phyloP scores from a whole-genome alignment of 805 yeast species.

The Tetrapisispora namnaoensis region DNA sequence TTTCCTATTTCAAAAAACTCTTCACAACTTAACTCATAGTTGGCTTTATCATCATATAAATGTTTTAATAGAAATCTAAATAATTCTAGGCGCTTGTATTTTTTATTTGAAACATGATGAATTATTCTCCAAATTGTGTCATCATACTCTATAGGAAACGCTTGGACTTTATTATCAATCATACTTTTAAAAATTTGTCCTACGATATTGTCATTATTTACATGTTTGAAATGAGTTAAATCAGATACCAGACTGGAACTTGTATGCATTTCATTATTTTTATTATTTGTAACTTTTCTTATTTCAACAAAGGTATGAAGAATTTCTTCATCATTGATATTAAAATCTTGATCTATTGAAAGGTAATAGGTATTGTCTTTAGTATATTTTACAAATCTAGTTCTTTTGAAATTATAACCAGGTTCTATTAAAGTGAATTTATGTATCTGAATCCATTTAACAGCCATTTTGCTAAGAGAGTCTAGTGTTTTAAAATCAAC shows the following conservation, averaged over 20 bases:
- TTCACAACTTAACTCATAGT: constrained; percentile 8
- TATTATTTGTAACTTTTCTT: not conserved
- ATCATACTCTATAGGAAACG: constrained; percentile 13
- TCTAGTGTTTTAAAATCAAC: not conserved
- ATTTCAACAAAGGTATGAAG: constrained; percentile 20
- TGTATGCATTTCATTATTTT: not conserved
- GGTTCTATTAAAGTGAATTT: constrained; percentile 9
- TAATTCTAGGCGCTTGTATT: constrained; percentile 10
- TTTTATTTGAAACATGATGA: constrained; percentile 5
- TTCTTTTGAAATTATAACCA: constrained; percentile 16
- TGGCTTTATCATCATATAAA: constrained; percentile 8
- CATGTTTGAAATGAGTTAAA: not conserved
- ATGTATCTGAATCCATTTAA: constrained; percentile 23
- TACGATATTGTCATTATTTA: not conserved
- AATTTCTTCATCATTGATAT: constrained; percentile 6
- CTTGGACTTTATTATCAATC: constrained; percentile 15
- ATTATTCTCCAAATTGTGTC: constrained; percentile 20
- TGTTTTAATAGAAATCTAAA: constrained; percentile 11
- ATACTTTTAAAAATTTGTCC: constrained; percentile 6
- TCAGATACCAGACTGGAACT: not conserved
- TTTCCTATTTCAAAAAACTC: constrained; percentile 20
- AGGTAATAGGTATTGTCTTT: constrained; percentile 11
- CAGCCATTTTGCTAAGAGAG: constrained; percentile 16
- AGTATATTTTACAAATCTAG: constrained; percentile 17
- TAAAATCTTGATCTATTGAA: constrained; percentile 21